Percentiles rank a stretch among this genome's conserved stretches.
These are phyloP conservation scores for Colletotrichum sp. DNA, from an alignment of 2,329 filamentous ascomycete genomes.

Conservation along the genomic window DNA sequence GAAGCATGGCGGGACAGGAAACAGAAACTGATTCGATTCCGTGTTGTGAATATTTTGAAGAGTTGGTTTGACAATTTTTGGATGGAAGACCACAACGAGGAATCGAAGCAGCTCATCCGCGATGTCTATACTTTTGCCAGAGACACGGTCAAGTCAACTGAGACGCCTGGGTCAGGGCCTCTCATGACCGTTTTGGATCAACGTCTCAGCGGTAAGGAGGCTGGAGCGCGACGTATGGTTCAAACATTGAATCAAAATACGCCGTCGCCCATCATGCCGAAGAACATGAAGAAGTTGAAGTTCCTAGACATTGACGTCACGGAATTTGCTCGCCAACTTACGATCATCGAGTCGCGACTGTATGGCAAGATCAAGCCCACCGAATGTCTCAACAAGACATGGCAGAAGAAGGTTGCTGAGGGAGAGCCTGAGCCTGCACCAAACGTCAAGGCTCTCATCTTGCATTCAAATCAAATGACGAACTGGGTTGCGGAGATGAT, in stretches of 20 bases:
- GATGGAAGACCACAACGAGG: constrained; percentile 93
- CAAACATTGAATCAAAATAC: constrained; percentile 83
- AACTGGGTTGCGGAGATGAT: constrained; percentile 99
- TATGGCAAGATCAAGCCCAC: constrained; percentile 96
- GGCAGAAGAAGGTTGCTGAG: constrained; percentile 92
- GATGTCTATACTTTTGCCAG: constrained; percentile 90
- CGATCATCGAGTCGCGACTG: constrained; percentile 92
- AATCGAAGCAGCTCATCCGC: constrained; percentile 82
- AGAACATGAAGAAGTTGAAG: constrained; percentile 99
- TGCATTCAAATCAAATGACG: constrained; percentile 98
- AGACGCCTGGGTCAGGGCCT: constrained; percentile 85
- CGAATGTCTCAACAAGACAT: constrained; percentile 97
- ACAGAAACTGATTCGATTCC: constrained; percentile 93
- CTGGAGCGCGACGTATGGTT: constrained; percentile 82
- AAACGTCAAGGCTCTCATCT: constrained; percentile 94
- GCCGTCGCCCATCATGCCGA: constrained; percentile 89
- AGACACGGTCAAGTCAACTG: constrained; percentile 90
- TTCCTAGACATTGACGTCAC: constrained; percentile 96
- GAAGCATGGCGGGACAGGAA: constrained; percentile 92
- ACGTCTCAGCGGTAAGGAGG: constrained; percentile 85
- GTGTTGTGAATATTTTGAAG: constrained; percentile 97
- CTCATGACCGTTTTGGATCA: constrained; percentile 89
- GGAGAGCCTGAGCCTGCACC: constrained; percentile 84
- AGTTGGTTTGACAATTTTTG: constrained; percentile 98
- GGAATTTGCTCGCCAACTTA: constrained; percentile 96